Percentiles rank a stretch among this genome's conserved stretches.
phyloP scores from a whole-genome alignment of 2,329 filamentous ascomycete genomes.

The Fusarium sp. region DNA sequence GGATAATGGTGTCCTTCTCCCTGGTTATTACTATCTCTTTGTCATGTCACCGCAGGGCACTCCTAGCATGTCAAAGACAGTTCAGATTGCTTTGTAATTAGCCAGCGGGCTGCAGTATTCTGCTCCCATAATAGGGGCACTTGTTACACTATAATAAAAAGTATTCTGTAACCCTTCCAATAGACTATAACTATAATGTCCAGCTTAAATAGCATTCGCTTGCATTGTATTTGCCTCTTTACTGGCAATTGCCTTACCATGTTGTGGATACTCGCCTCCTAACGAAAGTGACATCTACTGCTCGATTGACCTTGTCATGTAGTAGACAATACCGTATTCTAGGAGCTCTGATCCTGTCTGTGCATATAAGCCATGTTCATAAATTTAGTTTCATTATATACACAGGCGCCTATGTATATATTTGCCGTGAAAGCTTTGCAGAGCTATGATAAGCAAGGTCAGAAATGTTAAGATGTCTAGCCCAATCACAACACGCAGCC shows the following conservation, averaged over 20 bases:
- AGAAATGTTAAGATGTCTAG: accelerated
- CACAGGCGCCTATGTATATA: accelerated
- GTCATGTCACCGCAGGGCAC: constrained; percentile 40
- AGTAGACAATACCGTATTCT: accelerated
- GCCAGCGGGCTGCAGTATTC: no score
- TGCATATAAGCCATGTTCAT: accelerated
- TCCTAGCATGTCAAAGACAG: constrained; percentile 32
- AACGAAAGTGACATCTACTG: not conserved
- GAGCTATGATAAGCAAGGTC: not conserved
- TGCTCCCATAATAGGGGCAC: accelerated
- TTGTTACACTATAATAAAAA: accelerated
- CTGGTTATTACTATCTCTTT: constrained; percentile 67
- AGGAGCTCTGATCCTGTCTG: accelerated
- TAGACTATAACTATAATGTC: not conserved
- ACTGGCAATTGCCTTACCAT: no score
- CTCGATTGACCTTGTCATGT: accelerated
- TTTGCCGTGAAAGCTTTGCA: not conserved
- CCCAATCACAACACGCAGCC: not conserved
- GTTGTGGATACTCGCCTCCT: not conserved
- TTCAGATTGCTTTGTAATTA: constrained; percentile 5
- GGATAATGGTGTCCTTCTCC: constrained; percentile 62
- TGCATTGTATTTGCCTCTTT: no score
- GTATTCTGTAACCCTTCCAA: accelerated
- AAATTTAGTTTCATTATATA: accelerated
- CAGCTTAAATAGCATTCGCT: no score